phyloP scores from a whole-genome alignment of 192 early-diverging fungal species.

The Coemansia sp. region DNA sequence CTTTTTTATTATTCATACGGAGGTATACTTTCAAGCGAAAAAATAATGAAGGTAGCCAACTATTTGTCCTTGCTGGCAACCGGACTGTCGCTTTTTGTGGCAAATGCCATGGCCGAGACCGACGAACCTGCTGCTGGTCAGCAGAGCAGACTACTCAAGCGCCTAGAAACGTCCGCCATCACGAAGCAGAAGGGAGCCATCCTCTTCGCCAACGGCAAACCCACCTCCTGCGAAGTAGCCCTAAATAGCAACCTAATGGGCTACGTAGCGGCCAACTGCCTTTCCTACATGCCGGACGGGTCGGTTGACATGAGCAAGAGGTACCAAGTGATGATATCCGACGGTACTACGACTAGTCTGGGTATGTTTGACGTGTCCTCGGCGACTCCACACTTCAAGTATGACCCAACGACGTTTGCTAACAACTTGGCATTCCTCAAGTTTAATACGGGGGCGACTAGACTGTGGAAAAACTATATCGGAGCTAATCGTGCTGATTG shows the following conservation, averaged over 20 bases:
- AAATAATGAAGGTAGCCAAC: constrained; percentile 1
- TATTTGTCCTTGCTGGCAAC: not conserved
- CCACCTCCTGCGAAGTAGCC: constrained; percentile 42
- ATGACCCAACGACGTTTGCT: constrained; percentile 33
- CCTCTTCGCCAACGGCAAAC: constrained; percentile 23
- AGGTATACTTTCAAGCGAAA: not conserved
- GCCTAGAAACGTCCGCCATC: constrained; percentile 18
- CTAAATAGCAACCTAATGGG: constrained; percentile 41
- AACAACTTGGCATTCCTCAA: constrained; percentile 40
- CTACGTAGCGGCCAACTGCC: constrained; percentile 40
- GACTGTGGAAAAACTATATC: constrained; percentile 42
- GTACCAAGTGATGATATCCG: constrained; percentile 34
- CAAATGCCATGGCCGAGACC: not conserved
- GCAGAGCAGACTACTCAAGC: constrained; percentile 23
- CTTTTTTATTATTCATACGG: not conserved
- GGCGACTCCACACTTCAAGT: constrained; percentile 22
- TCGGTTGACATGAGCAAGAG: not conserved
- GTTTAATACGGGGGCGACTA: constrained; percentile 9
- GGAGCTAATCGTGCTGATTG: constrained; percentile 37
- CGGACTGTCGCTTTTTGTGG: constrained; percentile 3
- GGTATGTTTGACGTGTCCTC: constrained; percentile 18
- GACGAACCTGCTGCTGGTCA: constrained; percentile 34
- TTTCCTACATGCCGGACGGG: constrained; percentile 8
- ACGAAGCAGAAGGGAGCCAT: constrained; percentile 23
- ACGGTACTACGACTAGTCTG: constrained; percentile 17